Percentiles rank a stretch among this genome's conserved stretches.
Conservation (phyloP, 164 flowering plant species). For the Warburgia ugandensis region DNA sequence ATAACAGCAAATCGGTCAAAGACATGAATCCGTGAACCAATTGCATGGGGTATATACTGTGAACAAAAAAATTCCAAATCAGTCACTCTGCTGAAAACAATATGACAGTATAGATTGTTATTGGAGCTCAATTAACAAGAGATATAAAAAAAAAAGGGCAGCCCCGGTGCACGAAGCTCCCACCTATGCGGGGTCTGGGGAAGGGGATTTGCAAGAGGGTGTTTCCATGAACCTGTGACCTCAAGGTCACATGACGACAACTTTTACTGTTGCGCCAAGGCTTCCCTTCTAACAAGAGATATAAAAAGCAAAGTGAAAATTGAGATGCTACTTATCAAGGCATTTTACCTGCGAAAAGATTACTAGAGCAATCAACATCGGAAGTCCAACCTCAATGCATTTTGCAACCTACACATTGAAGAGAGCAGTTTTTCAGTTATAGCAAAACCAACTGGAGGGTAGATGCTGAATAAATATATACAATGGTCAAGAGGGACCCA, state of each 20-base stretch:
- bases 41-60: constrained; percentile 77
- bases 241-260: too few species aligned
- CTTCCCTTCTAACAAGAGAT: too few species aligned
- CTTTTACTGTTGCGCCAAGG: too few species aligned
- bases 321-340: neutral
- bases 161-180: too few species aligned
- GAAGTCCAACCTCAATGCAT: constrained; percentile 88
- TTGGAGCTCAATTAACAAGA: neutral
- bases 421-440: constrained; percentile 2
- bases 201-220: too few species aligned
- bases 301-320: neutral
- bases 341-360: constrained; percentile 68
- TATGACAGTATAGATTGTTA: neutral
- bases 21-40: constrained; percentile 37
- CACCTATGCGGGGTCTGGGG: too few species aligned
- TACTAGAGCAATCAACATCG: constrained; percentile 59
- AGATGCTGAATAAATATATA: too few species aligned
- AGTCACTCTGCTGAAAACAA: neutral
- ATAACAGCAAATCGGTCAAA: constrained; percentile 85
- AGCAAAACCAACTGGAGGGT: neutral
- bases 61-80: constrained; percentile 9
- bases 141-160: neutral
- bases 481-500: too few species aligned
- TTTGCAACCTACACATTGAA: constrained; percentile 52
- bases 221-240: too few species aligned